phyloP scores from a whole-genome alignment of 306 rosid species.

The Casuarina glauca region DNA sequence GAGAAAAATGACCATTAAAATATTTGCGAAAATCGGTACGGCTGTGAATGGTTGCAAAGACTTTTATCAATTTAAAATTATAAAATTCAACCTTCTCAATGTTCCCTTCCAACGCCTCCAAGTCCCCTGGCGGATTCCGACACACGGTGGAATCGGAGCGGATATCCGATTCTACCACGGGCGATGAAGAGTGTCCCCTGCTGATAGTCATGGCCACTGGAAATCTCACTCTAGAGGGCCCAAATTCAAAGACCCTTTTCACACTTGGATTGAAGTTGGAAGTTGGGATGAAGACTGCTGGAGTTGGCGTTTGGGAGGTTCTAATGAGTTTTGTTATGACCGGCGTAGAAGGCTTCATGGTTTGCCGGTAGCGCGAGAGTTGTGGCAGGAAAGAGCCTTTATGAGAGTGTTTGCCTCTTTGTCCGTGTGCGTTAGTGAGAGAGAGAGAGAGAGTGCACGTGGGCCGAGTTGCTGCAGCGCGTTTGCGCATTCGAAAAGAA shows the following conservation, averaged over 20 bases:
- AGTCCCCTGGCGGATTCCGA: conserved; percentile 20
- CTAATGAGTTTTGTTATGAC: conserved; percentile 31
- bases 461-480: not conserved
- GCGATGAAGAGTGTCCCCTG: conserved; percentile 38
- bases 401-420: not conserved
- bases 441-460: no score
- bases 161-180: conserved; percentile 30
- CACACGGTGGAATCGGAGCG: conserved; percentile 27
- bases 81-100: conserved; percentile 54
- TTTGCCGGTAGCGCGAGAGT: not conserved
- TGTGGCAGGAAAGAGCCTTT: not conserved
- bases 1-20: not conserved
- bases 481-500: not conserved
- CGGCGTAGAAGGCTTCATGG: conserved; percentile 51
- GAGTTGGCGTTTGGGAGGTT: conserved; percentile 13
- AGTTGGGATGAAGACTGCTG: conserved; percentile 15
- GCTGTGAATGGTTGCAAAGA: not conserved
- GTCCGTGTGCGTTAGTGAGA: not conserved
- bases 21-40: not conserved
- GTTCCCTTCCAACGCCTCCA: conserved; percentile 47
- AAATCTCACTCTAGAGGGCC: conserved; percentile 24
- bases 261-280: conserved; percentile 22
- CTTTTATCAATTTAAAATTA: not conserved
- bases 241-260: conserved; percentile 28
- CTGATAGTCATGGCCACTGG: conserved; percentile 30